Percentiles rank a stretch among this genome's conserved stretches.
Evolutionary conservation across 306 rosid genomes (phyloP).

Genomic region (Biancaea sappan): DNA sequence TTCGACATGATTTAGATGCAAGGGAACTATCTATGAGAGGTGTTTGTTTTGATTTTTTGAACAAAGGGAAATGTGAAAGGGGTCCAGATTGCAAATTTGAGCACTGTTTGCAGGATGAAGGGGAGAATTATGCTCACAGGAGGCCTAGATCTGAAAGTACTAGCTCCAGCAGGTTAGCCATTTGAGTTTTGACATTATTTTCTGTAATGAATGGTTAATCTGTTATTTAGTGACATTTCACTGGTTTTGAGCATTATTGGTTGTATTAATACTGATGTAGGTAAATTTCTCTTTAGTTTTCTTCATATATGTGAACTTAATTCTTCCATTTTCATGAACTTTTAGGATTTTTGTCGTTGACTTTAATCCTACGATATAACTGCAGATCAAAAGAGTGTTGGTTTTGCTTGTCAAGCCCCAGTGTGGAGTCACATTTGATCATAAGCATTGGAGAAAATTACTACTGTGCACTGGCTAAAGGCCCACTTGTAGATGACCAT

Average conservation of each 20-base stretch:
- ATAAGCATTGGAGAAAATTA: slow-evolving; percentile 77
- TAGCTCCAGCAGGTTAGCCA: slow-evolving; percentile 56
- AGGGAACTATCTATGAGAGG: slow-evolving; percentile 80
- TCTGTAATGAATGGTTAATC: slow-evolving; percentile 8
- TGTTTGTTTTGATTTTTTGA: slow-evolving; percentile 89
- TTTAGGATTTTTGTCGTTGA: slow-evolving; percentile 29
- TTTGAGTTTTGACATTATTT: slow-evolving; percentile 25
- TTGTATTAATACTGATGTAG: slow-evolving; percentile 2
- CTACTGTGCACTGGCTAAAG: slow-evolving; percentile 95
- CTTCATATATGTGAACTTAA: slow-evolving; percentile 13
- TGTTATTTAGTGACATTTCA: slow-evolving; percentile 20
- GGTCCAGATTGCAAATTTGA: slow-evolving; percentile 85
- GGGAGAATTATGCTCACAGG: slow-evolving; percentile 51
- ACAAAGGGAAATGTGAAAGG: slow-evolving; percentile 90
- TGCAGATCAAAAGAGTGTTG: slow-evolving; percentile 93
- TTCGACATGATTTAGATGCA: slow-evolving; percentile 81
- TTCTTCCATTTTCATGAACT: slow-evolving; percentile 19
- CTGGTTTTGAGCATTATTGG: slow-evolving; percentile 11
- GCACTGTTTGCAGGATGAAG: slow-evolving; percentile 80
- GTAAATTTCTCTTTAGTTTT: slow-evolving; percentile 8
- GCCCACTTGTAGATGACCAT: slow-evolving; percentile 89
- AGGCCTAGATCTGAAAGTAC: slow-evolving; percentile 57
- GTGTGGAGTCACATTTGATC: slow-evolving; percentile 80
- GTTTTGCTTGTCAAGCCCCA: slow-evolving; percentile 97
- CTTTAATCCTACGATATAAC: slow-evolving; percentile 39